Conservation (phyloP, 495 filamentous ascomycete genomes). For the Podospora sp. region DNA sequence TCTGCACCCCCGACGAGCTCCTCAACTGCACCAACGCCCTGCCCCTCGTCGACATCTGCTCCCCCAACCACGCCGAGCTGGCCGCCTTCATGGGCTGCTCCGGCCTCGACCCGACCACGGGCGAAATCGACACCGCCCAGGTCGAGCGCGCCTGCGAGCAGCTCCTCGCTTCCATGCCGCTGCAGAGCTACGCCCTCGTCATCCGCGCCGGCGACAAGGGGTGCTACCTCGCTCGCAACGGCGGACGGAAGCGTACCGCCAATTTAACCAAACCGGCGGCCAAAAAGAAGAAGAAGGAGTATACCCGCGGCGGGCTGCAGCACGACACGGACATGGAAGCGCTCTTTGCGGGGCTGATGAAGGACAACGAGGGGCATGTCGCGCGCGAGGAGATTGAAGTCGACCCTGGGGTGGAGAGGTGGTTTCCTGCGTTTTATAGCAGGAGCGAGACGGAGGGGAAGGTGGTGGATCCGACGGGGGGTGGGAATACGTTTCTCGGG, state of each 20-base stretch:
- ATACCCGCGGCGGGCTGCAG: conserved; percentile 47
- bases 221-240: conserved; percentile 56
- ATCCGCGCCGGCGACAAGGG: conserved; percentile 54
- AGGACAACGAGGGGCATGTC: conserved; percentile 53
- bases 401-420: conserved; percentile 56
- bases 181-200: conserved; percentile 58
- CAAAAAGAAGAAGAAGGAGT: conserved; percentile 44
- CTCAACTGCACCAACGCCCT: conserved; percentile 70
- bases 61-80: conserved; percentile 86
- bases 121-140: conserved; percentile 52
- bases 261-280: neutral
- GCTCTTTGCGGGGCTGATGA: conserved; percentile 53
- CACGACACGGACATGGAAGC: conserved; percentile 57
- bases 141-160: conserved; percentile 59
- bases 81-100: conserved; percentile 71
- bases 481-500: conserved; percentile 90
- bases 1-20: conserved; percentile 76
- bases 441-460: conserved; percentile 57
- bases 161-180: conserved; percentile 55
- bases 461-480: conserved; percentile 93
- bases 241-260: conserved; percentile 44
- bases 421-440: conserved; percentile 59
- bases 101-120: conserved; percentile 49
- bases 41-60: conserved; percentile 78
- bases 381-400: conserved; percentile 61